Base-by-base conservation (phyloP, 306 rosid species). In the Betula pendula region DNA sequence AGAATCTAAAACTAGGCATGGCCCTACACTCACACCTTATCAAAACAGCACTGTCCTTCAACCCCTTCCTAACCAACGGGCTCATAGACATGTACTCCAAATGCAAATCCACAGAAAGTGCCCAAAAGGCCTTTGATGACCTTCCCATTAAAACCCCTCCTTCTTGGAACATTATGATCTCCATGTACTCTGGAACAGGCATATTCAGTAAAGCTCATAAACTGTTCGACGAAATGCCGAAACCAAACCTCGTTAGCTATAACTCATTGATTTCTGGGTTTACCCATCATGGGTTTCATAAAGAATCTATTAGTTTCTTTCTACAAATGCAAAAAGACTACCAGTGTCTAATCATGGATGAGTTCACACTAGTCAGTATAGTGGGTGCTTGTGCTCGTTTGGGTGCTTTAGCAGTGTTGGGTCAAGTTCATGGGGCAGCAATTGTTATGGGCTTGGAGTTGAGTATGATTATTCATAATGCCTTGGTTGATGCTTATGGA, bases 401-500 rank as follows among this genome's bases (percentile, higher is more conserved):
- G 76, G 81, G 84, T 52, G 78, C 83, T 44, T n/a, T 84, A 76
- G 73, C 73, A 65, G 73, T 76, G 79, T 72, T 90, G 85, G 79
- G 77, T 25, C 90, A 88, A 78, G 86, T 84, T 40, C 90, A 90
- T 75, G 90, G 89, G 56, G 84, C 87, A 70, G 88, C 81, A 1
- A 68, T 86, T 77, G 78, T 85, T 72, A 19, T 70, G 77, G 95
- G 88, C 47, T 51, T 81, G 81, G 81, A 83, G 68, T 71, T 76
- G 35, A 86, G 86, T 22, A 11, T 73, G 68, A 81, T 90, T 70
- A 81, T 84, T 50, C 77, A 60, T 66, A 88, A 90, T 63, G 87
- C 95, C 33, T 70, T 88, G 33, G 75, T 86, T 71, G 79, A 90
- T 81, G 89, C 92, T 67, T 90, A 90, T 78, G 90, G 95, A 44